Evolutionary conservation across 768 basidiomycete species (phyloP).

Genomic region (Agaricus blazei): DNA sequence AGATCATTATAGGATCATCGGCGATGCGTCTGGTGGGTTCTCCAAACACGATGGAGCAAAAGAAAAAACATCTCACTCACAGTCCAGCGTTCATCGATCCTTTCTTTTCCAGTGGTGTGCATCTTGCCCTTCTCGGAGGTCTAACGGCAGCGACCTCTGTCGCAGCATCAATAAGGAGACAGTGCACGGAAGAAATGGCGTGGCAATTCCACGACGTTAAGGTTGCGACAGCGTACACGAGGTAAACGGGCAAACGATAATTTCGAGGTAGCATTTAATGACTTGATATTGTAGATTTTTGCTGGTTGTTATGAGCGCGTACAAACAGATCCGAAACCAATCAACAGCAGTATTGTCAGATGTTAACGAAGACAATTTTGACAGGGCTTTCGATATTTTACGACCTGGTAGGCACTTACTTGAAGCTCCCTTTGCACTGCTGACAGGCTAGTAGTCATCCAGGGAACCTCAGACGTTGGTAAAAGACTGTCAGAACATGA

Average conservation of each 20-base stretch:
- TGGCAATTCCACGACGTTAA: slow-evolving; percentile 25
- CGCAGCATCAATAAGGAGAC: slow-evolving; percentile 24
- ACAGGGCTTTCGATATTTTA: slow-evolving; percentile 41
- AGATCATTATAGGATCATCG: slow-evolving; percentile 25
- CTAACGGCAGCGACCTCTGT: slow-evolving; percentile 34
- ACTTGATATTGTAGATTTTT: slow-evolving; percentile 28
- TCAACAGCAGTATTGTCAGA: slow-evolving; percentile 34
- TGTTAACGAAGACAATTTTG: slow-evolving; percentile 42
- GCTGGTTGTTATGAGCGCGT: slow-evolving; percentile 42
- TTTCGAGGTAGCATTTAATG: background rate
- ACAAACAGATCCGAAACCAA: slow-evolving; percentile 44
- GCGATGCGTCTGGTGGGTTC: slow-evolving; percentile 25
- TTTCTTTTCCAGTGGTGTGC: slow-evolving; percentile 52
- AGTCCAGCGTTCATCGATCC: slow-evolving; percentile 51
- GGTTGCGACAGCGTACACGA: slow-evolving; percentile 28
- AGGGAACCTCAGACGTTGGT: slow-evolving; percentile 23
- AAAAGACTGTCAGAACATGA: slow-evolving; percentile 41
- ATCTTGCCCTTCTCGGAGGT: slow-evolving; percentile 32
- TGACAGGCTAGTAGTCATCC: slow-evolving; percentile 17
- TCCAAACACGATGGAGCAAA: background rate
- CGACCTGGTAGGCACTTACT: slow-evolving; percentile 27
- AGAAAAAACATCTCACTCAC: background rate
- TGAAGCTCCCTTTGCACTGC: background rate
- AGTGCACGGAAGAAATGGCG: slow-evolving; percentile 24
- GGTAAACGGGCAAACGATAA: slow-evolving; percentile 13